These are phyloP conservation scores for Cymbopogon citratus DNA, from an alignment of 176 grass and related monocot genomes.

Conservation along the genomic window DNA sequence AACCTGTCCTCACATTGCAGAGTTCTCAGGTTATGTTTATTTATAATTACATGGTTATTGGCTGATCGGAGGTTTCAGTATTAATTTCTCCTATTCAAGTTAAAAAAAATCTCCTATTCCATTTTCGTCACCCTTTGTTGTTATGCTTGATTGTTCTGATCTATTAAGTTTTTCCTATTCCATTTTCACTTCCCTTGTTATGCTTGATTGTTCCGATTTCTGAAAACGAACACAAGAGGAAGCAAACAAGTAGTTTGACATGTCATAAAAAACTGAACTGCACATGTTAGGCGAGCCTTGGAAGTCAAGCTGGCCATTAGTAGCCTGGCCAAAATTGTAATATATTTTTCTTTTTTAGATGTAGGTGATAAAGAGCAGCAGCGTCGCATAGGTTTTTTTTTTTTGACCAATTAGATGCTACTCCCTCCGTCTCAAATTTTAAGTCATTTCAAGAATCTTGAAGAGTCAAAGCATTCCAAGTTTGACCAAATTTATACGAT, in stretches of 20 bases:
- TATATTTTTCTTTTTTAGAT: not conserved
- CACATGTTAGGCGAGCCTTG: not conserved
- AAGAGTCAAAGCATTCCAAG: no score
- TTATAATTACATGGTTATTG: conserved; percentile 23
- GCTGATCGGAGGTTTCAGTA: not conserved
- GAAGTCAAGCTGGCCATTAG: not conserved
- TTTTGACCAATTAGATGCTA: not conserved
- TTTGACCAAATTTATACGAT: no score
- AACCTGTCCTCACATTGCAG: conserved; percentile 64
- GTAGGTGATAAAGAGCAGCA: not conserved
- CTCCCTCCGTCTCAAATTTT: no score
- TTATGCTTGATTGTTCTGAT: not conserved
- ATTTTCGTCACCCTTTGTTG: not conserved
- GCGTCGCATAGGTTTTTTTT: not conserved
- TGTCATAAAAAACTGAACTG: not conserved
- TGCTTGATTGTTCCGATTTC: not conserved
- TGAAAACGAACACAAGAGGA: not conserved
- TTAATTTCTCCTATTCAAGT: not conserved
- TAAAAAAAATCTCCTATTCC: not conserved
- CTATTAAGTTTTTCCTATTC: not conserved
- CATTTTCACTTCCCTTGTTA: not conserved
- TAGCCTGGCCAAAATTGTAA: not conserved
- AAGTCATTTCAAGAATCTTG: no score
- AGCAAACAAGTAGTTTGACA: not conserved
- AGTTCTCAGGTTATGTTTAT: conserved; percentile 65